Percentiles rank a stretch among this genome's conserved stretches.
Evolutionary conservation across 1,284 basidiomycete genomes (phyloP).

Genomic region (Boletus putidus): DNA sequence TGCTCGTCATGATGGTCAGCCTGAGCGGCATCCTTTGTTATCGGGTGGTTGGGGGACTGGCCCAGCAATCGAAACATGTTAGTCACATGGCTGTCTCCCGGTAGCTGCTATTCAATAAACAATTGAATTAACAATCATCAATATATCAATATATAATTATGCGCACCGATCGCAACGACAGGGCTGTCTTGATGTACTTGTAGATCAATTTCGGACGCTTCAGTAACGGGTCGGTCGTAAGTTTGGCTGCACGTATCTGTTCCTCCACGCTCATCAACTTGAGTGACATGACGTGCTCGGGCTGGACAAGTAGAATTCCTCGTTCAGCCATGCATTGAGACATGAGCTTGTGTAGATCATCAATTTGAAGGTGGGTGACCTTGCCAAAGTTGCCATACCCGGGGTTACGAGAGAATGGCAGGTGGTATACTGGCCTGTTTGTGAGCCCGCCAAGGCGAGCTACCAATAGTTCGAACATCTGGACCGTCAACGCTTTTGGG

Average conservation of each 20-base stretch:
- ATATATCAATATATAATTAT: neutral
- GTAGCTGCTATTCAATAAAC: neutral
- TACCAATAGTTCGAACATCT: conserved; percentile 52
- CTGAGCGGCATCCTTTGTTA: too few species aligned
- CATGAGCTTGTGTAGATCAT: conserved; percentile 35
- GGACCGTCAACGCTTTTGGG: conserved; percentile 43
- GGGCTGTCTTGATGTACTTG: neutral
- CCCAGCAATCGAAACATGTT: neutral
- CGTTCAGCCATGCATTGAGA: conserved; percentile 40
- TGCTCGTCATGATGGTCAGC: too few species aligned
- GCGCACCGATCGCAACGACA: neutral
- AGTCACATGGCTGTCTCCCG: neutral
- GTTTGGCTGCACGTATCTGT: conserved; percentile 12
- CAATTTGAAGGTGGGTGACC: neutral
- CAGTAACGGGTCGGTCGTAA: accelerated
- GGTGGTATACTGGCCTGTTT: conserved; percentile 47
- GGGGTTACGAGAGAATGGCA: conserved; percentile 47
- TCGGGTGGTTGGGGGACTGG: too few species aligned
- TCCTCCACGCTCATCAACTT: too few species aligned
- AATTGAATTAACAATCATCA: neutral
- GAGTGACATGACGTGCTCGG: conserved; percentile 51
- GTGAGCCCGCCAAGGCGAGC: conserved; percentile 46
- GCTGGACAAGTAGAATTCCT: conserved; percentile 49
- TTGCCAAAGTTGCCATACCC: accelerated
- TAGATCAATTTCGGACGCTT: neutral